Evolutionary conservation across 306 rosid genomes (phyloP).

Genomic region (Castanea sativa): DNA sequence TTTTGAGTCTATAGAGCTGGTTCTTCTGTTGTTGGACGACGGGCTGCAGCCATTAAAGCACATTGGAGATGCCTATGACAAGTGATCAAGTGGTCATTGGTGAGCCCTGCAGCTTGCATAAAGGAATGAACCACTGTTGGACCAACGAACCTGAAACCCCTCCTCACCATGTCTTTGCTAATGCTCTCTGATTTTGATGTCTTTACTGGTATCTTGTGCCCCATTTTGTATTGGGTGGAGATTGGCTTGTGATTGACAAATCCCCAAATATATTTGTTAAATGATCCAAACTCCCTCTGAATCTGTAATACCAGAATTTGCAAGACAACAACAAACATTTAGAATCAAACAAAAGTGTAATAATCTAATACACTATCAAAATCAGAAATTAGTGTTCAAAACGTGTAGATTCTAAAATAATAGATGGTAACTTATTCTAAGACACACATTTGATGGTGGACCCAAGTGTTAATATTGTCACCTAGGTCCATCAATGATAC

Average conservation of each 20-base stretch:
- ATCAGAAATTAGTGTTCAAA: no score
- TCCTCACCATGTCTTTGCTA: slow-evolving; percentile 93
- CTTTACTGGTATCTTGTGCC: slow-evolving; percentile 89
- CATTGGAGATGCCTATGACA: slow-evolving; percentile 91
- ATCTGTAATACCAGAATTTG: slow-evolving; percentile 45
- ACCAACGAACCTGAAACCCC: slow-evolving; percentile 86
- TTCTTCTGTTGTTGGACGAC: slow-evolving; percentile 23
- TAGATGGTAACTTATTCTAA: no score
- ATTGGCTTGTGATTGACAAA: slow-evolving; percentile 83
- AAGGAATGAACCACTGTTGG: slow-evolving; percentile 96
- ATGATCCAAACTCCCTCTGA: slow-evolving; percentile 72
- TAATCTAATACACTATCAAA: no score
- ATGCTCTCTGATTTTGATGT: slow-evolving; percentile 96
- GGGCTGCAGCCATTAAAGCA: slow-evolving; percentile 42
- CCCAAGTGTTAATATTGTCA: no score
- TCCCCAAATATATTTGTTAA: slow-evolving; percentile 87
- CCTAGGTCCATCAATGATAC: no score
- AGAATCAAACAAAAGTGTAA: background rate
- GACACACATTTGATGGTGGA: no score
- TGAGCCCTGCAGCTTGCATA: slow-evolving; percentile 94
- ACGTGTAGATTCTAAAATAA: no score
- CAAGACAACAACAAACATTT: slow-evolving; percentile 10
- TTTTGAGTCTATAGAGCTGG: slow-evolving; percentile 29
- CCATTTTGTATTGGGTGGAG: slow-evolving; percentile 80
- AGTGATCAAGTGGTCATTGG: slow-evolving; percentile 82